A percentile compares a stretch with the other conserved stretches of the same genome.
phyloP scores from a whole-genome alignment of 495 filamentous ascomycete genomes.

The Podospora pseudopauciseta region DNA sequence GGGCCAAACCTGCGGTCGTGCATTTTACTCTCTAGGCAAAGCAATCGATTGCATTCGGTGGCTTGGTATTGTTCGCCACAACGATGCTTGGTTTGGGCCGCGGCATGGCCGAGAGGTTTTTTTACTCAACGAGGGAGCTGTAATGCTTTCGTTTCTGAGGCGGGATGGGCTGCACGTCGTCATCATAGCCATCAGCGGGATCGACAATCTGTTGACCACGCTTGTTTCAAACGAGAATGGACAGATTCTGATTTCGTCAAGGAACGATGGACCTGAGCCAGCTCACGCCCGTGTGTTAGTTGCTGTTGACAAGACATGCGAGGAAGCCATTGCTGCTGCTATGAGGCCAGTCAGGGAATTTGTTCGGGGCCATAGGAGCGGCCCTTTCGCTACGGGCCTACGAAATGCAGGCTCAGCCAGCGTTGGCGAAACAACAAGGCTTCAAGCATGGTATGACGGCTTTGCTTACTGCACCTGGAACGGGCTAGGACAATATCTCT shows the following conservation, averaged over 20 bases:
- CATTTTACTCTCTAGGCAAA: not conserved
- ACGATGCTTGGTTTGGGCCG: not conserved
- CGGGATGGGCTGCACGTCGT: conserved; percentile 72
- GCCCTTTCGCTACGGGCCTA: conserved; percentile 30
- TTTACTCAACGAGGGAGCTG: conserved; percentile 65
- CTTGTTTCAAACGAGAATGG: conserved; percentile 4
- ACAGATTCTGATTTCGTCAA: conserved; percentile 53
- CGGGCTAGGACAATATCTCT: conserved; percentile 75
- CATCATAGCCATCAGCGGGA: conserved; percentile 74
- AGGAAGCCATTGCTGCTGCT: conserved; percentile 71
- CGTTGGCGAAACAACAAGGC: conserved; percentile 62
- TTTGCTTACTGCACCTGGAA: conserved; percentile 85
- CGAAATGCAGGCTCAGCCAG: not conserved
- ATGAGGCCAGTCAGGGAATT: conserved; percentile 83
- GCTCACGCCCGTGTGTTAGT: conserved; percentile 57
- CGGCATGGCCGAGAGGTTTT: conserved; percentile 48
- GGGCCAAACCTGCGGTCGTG: not conserved
- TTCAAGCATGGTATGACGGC: conserved; percentile 87
- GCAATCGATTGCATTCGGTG: not conserved
- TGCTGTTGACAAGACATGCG: conserved; percentile 70
- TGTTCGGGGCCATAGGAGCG: conserved; percentile 34
- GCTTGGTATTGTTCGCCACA: not conserved
- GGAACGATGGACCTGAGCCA: conserved; percentile 50
- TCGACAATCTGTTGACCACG: conserved; percentile 61
- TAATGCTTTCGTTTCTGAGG: conserved; percentile 78